These are phyloP conservation scores for Aquilaria agallochum DNA, from an alignment of 441 rosid species.

Conservation along the genomic window DNA sequence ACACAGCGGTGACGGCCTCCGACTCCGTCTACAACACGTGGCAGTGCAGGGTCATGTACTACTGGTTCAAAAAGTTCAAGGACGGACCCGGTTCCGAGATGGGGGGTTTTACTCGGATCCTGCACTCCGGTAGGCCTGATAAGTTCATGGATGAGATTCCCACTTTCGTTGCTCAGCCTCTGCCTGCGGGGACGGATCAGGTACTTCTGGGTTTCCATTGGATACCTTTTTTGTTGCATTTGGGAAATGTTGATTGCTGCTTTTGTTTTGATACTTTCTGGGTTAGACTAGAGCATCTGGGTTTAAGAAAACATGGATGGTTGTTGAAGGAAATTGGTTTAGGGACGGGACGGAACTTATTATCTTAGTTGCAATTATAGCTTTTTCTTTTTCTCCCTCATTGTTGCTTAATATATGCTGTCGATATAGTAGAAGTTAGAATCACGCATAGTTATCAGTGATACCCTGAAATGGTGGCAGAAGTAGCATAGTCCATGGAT, in stretches of 20 bases:
- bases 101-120: conserved; percentile 96
- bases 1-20: conserved; percentile 93
- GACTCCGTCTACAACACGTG: conserved; percentile 90
- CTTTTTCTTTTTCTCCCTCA: too few species aligned
- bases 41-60: conserved; percentile 97
- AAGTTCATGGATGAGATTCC: conserved; percentile 90
- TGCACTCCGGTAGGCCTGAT: conserved; percentile 89
- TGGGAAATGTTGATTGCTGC: conserved; percentile 2
- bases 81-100: conserved; percentile 65
- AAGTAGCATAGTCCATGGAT: too few species aligned
- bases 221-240: neutral
- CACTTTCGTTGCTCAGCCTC: conserved; percentile 88
- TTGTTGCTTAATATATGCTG: too few species aligned
- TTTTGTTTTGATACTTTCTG: conserved; percentile 1
- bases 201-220: conserved; percentile 20
- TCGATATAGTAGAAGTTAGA: too few species aligned
- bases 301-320: neutral
- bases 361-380: too few species aligned
- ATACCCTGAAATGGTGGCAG: too few species aligned
- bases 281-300: neutral
- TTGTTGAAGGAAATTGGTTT: conserved; percentile 3
- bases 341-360: neutral
- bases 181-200: conserved; percentile 95
- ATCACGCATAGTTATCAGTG: too few species aligned
- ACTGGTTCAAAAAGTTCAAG: conserved; percentile 78